phyloP scores from a whole-genome alignment of 139 green algal genomes.

The Chlorella sp. region DNA sequence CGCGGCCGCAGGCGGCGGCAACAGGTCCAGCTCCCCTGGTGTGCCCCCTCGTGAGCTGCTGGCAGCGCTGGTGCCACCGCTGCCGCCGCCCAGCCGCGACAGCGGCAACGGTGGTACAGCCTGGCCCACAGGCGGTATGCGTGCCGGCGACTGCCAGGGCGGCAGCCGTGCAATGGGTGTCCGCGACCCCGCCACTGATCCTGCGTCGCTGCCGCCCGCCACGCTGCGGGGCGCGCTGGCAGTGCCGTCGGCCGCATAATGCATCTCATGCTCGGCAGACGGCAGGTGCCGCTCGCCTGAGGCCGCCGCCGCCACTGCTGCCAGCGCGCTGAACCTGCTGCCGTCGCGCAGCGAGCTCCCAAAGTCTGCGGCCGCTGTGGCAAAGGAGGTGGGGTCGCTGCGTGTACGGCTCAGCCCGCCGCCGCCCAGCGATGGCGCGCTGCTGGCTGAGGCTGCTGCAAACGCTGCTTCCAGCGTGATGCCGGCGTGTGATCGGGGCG shows the following conservation, averaged over 20 bases:
- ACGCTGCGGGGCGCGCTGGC: background rate
- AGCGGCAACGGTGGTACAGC: slow-evolving; percentile 4
- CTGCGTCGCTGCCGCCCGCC: background rate
- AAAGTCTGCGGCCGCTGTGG: background rate
- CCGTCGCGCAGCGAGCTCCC: background rate
- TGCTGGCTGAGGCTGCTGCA: background rate
- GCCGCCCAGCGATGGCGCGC: background rate
- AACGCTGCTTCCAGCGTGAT: background rate
- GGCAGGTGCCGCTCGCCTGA: no score
- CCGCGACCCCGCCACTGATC: background rate
- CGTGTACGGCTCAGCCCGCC: background rate
- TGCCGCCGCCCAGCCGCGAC: background rate
- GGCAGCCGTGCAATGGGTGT: background rate
- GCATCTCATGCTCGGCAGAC: no score
- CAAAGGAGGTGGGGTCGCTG: background rate
- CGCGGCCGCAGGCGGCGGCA: background rate
- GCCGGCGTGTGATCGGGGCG: background rate
- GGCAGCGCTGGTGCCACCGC: background rate
- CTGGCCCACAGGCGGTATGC: background rate
- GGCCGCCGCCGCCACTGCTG: background rate
- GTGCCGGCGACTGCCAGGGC: slow-evolving; percentile 19
- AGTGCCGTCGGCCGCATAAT: background rate
- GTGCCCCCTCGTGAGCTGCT: background rate
- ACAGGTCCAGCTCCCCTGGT: background rate
- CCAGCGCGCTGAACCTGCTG: slow-evolving; percentile 2